Percentiles rank a stretch among this genome's conserved stretches.
These are phyloP conservation scores for Apiotrichum porosum DNA, from an alignment of 1,284 basidiomycete genomes.

Conservation along the genomic window DNA sequence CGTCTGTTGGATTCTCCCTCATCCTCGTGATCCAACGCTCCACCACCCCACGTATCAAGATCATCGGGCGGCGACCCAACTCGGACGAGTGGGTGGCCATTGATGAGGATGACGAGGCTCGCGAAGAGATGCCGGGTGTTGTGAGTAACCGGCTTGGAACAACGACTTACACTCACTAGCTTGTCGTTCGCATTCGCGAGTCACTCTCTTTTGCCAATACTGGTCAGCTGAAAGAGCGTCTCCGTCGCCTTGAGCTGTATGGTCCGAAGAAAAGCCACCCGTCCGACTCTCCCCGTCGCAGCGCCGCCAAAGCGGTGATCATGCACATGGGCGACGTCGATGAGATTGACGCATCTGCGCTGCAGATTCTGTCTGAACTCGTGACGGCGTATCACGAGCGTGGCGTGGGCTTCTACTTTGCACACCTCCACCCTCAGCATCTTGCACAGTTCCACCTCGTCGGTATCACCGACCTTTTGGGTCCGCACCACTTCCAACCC, in stretches of 20 bases:
- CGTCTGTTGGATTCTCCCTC: conserved; percentile 76
- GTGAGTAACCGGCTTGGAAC: conserved; percentile 18
- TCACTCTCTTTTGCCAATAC: conserved; percentile 84
- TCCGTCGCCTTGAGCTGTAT: conserved; percentile 62
- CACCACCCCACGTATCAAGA: conserved; percentile 67
- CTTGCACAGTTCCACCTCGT: conserved; percentile 55
- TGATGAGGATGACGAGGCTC: conserved; percentile 62
- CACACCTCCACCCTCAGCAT: conserved; percentile 62
- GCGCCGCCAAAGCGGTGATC: conserved; percentile 69
- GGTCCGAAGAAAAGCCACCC: conserved; percentile 73
- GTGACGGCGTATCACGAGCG: conserved; percentile 66
- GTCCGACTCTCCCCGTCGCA: conserved; percentile 72
- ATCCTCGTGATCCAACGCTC: conserved; percentile 82
- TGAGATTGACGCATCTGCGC: conserved; percentile 78
- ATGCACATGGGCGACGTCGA: conserved; percentile 82
- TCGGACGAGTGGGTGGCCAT: conserved; percentile 76
- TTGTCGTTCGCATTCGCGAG: conserved; percentile 77
- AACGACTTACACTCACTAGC: conserved; percentile 16
- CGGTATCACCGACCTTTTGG: conserved; percentile 51
- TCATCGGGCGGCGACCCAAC: conserved; percentile 72
- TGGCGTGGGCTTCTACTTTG: conserved; percentile 69
- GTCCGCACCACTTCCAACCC: conserved; percentile 64
- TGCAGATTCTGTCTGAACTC: conserved; percentile 78
- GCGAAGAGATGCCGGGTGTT: conserved; percentile 66
- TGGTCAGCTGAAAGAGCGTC: conserved; percentile 75